phyloP scores from a whole-genome alignment of 257 asterid species.

The Ophiorrhiza pumila region DNA sequence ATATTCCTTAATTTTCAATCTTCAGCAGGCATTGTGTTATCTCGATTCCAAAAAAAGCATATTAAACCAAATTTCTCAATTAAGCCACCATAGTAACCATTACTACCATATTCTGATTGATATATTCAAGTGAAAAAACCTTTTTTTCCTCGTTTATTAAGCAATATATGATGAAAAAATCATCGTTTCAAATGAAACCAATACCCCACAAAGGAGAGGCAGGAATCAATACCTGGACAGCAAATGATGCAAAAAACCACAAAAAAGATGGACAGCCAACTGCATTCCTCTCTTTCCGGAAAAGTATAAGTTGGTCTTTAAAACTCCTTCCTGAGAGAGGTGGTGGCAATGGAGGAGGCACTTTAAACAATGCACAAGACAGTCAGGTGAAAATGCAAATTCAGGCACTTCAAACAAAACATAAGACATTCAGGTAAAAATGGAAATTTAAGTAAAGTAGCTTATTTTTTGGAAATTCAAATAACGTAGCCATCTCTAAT shows the following conservation, averaged over 20 bases:
- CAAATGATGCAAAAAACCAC: constrained; percentile 64
- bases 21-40: background rate
- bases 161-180: background rate
- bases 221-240: constrained; percentile 65
- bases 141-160: background rate
- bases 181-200: constrained; percentile 1
- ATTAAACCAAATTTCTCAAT: background rate
- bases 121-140: background rate
- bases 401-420: no score
- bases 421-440: background rate
- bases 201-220: constrained; percentile 8
- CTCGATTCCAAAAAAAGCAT: no score
- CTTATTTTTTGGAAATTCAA: no score
- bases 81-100: background rate
- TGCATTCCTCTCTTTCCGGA: constrained; percentile 68
- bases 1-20: background rate
- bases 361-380: constrained; percentile 44
- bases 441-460: no score
- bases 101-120: background rate
- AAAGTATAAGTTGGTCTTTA: constrained; percentile 55
- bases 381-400: constrained; percentile 23
- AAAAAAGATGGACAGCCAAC: constrained; percentile 73
- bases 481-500: background rate
- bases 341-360: constrained; percentile 91
- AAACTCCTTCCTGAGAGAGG: constrained; percentile 69